A percentile compares a stretch with the other conserved stretches of the same genome.
Evolutionary conservation across 2,329 filamentous ascomycete genomes (phyloP).

Genomic region (Elsinoe fawcettii): DNA sequence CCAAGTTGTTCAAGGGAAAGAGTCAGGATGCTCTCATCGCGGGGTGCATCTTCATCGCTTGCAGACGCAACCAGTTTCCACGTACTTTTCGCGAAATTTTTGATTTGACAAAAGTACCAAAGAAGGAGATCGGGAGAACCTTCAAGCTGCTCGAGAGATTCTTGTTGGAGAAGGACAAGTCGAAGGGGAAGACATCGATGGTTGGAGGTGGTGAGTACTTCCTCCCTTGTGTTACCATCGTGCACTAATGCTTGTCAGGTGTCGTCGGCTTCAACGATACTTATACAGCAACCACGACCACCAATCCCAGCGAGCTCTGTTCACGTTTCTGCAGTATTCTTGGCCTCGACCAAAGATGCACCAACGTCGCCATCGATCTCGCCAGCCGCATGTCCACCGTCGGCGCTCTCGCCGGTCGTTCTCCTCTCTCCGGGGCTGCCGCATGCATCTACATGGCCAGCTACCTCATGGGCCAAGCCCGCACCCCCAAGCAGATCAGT

Average conservation of each 20-base stretch:
- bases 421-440: constrained; percentile 85
- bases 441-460: constrained; percentile 97
- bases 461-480: constrained; percentile 71
- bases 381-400: constrained; percentile 69
- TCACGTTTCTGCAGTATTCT: constrained; percentile 84
- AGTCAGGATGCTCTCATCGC: constrained; percentile 89
- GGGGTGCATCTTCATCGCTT: constrained; percentile 95
- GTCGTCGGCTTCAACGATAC: constrained; percentile 22
- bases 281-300: constrained; percentile 21
- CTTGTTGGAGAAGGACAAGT: constrained; percentile 63
- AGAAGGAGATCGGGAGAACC: constrained; percentile 93
- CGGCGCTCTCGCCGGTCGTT: constrained; percentile 80
- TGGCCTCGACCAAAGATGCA: constrained; percentile 64
- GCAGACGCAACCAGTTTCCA: constrained; percentile 76
- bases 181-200: constrained; percentile 34
- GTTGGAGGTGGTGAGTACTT: constrained; percentile 43
- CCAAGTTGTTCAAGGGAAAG: constrained; percentile 91
- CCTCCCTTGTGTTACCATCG: neutral
- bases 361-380: constrained; percentile 70
- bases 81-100: constrained; percentile 94
- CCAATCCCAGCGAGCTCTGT: constrained; percentile 52
- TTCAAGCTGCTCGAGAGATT: constrained; percentile 92
- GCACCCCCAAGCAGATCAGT: constrained; percentile 80
- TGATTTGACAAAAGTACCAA: constrained; percentile 83
- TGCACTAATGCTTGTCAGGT: constrained; percentile 19